Base-by-base conservation (phyloP, 202 grass and related monocot species). In the Cymbopogon flexuosus region DNA sequence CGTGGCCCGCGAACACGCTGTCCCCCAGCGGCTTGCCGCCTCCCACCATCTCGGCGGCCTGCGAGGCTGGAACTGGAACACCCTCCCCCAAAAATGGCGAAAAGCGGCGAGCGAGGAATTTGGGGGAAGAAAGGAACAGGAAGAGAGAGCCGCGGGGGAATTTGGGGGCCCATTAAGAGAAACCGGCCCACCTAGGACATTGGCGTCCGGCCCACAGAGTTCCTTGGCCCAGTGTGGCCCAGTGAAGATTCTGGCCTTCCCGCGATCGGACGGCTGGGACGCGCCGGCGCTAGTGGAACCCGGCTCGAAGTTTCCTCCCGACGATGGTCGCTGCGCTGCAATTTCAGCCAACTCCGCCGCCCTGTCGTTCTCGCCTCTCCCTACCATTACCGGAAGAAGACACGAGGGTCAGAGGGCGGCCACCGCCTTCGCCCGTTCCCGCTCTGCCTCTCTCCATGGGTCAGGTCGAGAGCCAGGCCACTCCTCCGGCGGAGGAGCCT, bases 1-100 rank as follows among this genome's bases (percentile, higher is more conserved):
- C 86, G 71, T 98, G 95, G 84, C 86, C 82, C 8, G 86, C 88
- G 61, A 98, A 91, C 59, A 76, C 81, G 81, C 85, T 79, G 79
- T 98, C 88, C 58, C 81, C 84, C 62, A 94, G 65, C 46, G 86
- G 86, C 81, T 88, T 82, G 80, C 87, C 43, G 85, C 79, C 87
- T 51, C 82, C 91, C 34, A 23, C 87, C 87, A 89, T 89, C 72
- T 16, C 78, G 78, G 73, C 77, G 56, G 30, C 19, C 69, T 5
- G 76, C 27, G 27, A 27, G 6, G 6, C 37, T 8, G 8, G 37
- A 40, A 39, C 36, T 15, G 33, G 67, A 15, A 41, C 22, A 11
- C 43, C 8, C 5, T 35, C 11, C 0, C 22, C 37, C 24, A 29
- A 8, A 24, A 76, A 54, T 31, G 65, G 86, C 85, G 79, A 78